These are phyloP conservation scores for Arachnomyces sp. DNA, from an alignment of 2,329 filamentous ascomycete genomes.

Conservation along the genomic window DNA sequence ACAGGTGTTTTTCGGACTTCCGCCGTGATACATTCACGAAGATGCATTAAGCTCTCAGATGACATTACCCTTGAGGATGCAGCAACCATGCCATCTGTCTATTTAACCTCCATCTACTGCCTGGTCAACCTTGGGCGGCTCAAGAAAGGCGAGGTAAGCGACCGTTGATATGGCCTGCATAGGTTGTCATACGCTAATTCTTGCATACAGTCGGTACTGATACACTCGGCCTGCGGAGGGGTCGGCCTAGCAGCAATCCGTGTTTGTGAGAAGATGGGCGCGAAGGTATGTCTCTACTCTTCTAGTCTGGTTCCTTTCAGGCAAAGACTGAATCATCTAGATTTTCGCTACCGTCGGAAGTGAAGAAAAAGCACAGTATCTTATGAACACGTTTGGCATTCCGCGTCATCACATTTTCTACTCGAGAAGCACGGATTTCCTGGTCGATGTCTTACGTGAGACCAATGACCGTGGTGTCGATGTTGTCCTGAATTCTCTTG, in stretches of 20 bases:
- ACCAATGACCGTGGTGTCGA: constrained; percentile 12
- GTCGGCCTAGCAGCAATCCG: constrained; percentile 3
- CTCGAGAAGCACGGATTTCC: constrained; percentile 4
- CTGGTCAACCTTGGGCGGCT: constrained; percentile 10
- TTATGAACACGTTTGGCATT: constrained; percentile 6
- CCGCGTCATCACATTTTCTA: constrained; percentile 7
- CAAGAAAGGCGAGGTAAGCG: neutral
- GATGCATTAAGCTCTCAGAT: neutral
- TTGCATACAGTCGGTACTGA: neutral
- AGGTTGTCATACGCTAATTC: neutral
- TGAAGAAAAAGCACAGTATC: constrained; percentile 7
- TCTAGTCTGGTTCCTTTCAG: neutral
- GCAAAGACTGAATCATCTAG: neutral
- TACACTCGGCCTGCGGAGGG: neutral
- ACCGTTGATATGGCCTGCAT: neutral
- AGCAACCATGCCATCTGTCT: constrained; percentile 14
- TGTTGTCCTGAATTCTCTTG: constrained; percentile 10
- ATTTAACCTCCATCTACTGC: constrained; percentile 13
- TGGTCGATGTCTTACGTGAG: neutral
- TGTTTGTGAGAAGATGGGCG: neutral
- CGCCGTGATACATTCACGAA: neutral
- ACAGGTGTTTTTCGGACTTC: neutral
- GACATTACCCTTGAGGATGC: constrained; percentile 12
- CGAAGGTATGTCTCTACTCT: neutral
- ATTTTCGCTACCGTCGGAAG: constrained; percentile 10